Conservation (phyloP, 768 basidiomycete genomes). For the Cystofilobasidium capitatum region DNA sequence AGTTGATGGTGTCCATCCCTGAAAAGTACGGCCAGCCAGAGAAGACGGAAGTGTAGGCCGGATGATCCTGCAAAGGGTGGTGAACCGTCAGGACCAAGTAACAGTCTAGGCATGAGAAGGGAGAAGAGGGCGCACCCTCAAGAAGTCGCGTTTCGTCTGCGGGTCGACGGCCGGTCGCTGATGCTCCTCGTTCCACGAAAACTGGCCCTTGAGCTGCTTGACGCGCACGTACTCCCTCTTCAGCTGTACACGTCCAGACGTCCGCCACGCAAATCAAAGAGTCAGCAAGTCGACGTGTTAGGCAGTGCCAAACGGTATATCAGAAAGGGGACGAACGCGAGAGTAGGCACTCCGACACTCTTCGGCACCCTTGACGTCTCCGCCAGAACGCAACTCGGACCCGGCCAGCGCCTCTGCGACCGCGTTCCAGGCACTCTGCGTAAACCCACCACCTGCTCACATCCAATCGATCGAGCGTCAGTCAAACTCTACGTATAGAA, state of each 20-base stretch:
- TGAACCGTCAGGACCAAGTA: background rate
- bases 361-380: conserved; percentile 11
- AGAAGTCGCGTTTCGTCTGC: background rate
- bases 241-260: background rate
- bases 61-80: background rate
- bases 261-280: too few species aligned
- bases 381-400: background rate
- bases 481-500: background rate
- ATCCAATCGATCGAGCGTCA: background rate
- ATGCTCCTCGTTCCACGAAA: background rate
- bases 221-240: conserved; percentile 8
- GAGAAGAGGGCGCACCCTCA: conserved; percentile 4
- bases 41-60: background rate
- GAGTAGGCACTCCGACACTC: conserved; percentile 11
- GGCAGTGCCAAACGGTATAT: background rate
- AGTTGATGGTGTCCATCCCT: conserved; percentile 6
- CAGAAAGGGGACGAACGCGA: background rate
- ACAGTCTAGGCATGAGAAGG: too few species aligned
- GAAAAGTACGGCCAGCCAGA: background rate
- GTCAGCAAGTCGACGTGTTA: background rate
- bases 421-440: background rate
- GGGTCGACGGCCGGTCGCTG: background rate
- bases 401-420: conserved; percentile 4
- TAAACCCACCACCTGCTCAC: conserved; percentile 2
- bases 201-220: background rate